Base-by-base conservation (phyloP, 73 alveolate genomes). In the Effrenium voratum region DNA sequence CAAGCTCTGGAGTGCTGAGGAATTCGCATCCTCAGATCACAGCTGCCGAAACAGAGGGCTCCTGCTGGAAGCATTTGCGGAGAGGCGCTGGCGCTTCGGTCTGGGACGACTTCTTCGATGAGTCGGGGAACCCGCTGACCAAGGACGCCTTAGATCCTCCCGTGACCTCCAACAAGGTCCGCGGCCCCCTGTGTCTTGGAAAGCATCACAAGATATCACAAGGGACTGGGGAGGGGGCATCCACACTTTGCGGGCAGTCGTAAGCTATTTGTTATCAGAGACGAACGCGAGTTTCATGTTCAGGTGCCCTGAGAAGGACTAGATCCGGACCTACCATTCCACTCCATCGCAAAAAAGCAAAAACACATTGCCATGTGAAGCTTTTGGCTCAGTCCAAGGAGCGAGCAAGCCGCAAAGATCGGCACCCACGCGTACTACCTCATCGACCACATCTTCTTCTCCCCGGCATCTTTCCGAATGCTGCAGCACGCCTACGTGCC, bases 101-200 rank as follows among this genome's bases (percentile, higher is more conserved):
- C 26, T 84, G 93, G 93, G 93, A 84, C 28, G 93, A 5, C 45
- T 84, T 84, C 59, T 84, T 84, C 44, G 80, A 50, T 57, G 32
- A 79, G 22, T 55, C 50, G 5, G 93, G 93, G 30, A 57, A 52
- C 30, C n/a, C 43, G 41, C 41, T 49, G 75, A 15, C 44, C 75
- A 34, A n/a, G 36, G 47, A 44, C 26, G 36, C 52, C 36, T n/a
- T 82, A 19, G 75, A 82, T 32, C 92, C 92, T 82, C 92, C 92
- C 47, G 92, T 82, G 92, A 82, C 92, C 52, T 82, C 92, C 32
- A 82, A 82, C 75, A 82, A 82, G 60, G 92, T 82, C 34, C 73
- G 92, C 5, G 92, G 92, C 75, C 92, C 92, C 19, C 49, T 82
- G 92, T 82, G 75, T n/a, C n/a, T n/a, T n/a, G n/a, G n/a, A n/a